Conservation (phyloP, 2,329 filamentous ascomycete genomes). For the Eutypella sp. region DNA sequence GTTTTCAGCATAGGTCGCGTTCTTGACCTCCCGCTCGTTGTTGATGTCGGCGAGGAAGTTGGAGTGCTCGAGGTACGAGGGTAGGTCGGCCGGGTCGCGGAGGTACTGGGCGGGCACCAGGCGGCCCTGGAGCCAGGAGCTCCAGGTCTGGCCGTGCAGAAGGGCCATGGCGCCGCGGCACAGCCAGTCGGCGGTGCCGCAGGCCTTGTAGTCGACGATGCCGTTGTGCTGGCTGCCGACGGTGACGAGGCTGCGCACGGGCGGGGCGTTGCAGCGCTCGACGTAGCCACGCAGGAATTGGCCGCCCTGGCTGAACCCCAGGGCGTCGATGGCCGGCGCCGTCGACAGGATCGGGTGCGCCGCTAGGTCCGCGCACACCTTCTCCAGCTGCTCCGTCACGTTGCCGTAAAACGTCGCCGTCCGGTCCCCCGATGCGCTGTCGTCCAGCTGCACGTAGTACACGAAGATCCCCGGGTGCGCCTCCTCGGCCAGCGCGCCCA, state of each 20-base stretch:
- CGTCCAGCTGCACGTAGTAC: slow-evolving; percentile 70
- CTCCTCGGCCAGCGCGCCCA: slow-evolving; percentile 66
- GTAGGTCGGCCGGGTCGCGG: slow-evolving; percentile 64
- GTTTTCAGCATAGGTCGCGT: slow-evolving; percentile 66
- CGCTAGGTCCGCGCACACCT: slow-evolving; percentile 74
- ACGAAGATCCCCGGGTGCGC: slow-evolving; percentile 80
- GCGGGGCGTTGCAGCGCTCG: slow-evolving; percentile 76
- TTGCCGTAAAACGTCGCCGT: slow-evolving; percentile 89
- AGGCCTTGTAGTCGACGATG: slow-evolving; percentile 76
- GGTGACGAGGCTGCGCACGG: slow-evolving; percentile 74
- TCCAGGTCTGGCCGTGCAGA: slow-evolving; percentile 77
- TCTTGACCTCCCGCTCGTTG: slow-evolving; percentile 79
- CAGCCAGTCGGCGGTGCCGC: slow-evolving; percentile 66
- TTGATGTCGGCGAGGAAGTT: slow-evolving; percentile 95
- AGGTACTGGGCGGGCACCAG: slow-evolving; percentile 96
- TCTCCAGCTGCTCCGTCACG: slow-evolving; percentile 68
- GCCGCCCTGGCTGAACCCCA: slow-evolving; percentile 94
- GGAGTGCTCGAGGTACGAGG: slow-evolving; percentile 70
- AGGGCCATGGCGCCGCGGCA: slow-evolving; percentile 77
- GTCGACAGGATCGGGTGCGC: slow-evolving; percentile 74
- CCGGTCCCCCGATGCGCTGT: slow-evolving; percentile 64
- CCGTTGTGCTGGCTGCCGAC: slow-evolving; percentile 92
- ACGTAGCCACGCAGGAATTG: slow-evolving; percentile 92
- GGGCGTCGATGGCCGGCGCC: slow-evolving; percentile 78
- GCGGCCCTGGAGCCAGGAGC: slow-evolving; percentile 66